Evolutionary conservation across 2,329 filamentous ascomycete species (phyloP), one percentile per base, ranked within the genome.

Genomic region (Sporothrix humicola): DNA sequence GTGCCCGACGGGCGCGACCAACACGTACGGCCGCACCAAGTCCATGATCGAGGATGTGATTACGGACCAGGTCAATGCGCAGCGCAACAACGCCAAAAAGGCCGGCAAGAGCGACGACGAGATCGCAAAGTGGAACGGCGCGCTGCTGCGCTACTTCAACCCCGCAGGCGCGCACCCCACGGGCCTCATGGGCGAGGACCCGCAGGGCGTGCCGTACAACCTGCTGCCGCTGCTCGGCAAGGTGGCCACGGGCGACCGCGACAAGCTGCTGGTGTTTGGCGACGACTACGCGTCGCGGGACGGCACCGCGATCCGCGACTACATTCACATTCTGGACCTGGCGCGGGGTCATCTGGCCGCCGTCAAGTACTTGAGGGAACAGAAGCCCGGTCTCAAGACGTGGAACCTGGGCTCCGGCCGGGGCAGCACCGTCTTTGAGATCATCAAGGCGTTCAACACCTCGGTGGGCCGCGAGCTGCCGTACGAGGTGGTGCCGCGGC

Each of bases 161-260:
- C 96, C 96, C 44, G 94, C 93, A 73, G 96, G 96, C 79, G 92
- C 94, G 73, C 96, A 99, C 83, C 96, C 97, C 66, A 95, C 90
- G 79, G 97, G 96, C 73, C 90, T 99, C 82, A 97, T 99, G 94
- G 96, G 96, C 78, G 96, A 99, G 85, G 96, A 99, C 83, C 96
- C 96, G 63, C 92, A 97, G 82, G 96, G 96, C 74, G 90, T 98
- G 26, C 96, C 96, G 0, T 98, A 94, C 88, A 99, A 99, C 86
- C 87, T 99, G 76, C 90, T 99, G 59, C 96, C 96, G 20, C 87
- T 99, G 74, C 89, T 99, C 31, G 96, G 95, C 73, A 95, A 98
- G 85, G 96, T 99, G 61, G 96, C 96, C 15, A 97, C 96, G 44
- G 96, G 96, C 78, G 94, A 98, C 81, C 90, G 95, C 77, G 93